Conservation (phyloP, 805 yeast genomes). For the Candida taoyuanica region DNA sequence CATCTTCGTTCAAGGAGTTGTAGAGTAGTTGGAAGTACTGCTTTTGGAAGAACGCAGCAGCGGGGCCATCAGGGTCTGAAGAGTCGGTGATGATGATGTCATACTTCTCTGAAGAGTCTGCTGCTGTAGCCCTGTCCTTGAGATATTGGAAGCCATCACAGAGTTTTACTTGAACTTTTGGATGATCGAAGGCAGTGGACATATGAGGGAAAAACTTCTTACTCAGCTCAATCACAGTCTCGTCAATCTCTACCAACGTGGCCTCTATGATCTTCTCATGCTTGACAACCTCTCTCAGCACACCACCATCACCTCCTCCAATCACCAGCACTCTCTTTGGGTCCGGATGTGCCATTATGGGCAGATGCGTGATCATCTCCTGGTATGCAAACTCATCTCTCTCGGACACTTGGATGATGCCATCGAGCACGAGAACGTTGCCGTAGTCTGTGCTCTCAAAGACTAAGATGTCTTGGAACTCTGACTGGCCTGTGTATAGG, state of each 20-base stretch:
- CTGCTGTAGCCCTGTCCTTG: conserved; percentile 34
- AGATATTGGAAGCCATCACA: conserved; percentile 83
- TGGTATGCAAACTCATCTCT: conserved; percentile 92
- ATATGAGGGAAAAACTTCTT: conserved; percentile 71
- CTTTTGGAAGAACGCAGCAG: conserved; percentile 79
- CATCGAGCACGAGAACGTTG: conserved; percentile 84
- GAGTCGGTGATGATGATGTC: conserved; percentile 91
- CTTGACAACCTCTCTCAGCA: conserved; percentile 80
- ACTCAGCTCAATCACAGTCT: conserved; percentile 68
- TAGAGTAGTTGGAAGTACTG: conserved; percentile 66
- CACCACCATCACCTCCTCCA: conserved; percentile 98
- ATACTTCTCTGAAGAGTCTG: conserved; percentile 38
- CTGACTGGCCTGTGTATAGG: conserved; percentile 61
- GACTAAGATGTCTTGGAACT: conserved; percentile 71
- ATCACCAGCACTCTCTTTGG: conserved; percentile 80
- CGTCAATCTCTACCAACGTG: conserved; percentile 86
- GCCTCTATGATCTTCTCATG: conserved; percentile 60
- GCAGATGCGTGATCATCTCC: conserved; percentile 84
- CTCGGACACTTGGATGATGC: conserved; percentile 87
- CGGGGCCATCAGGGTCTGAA: conserved; percentile 95
- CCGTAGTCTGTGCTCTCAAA: conserved; percentile 76
- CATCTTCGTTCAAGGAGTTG: conserved; percentile 56
- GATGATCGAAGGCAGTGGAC: conserved; percentile 62
- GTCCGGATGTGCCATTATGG: conserved; percentile 67
- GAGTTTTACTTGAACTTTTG: conserved; percentile 60